These are phyloP conservation scores for Cryptosporidium parvum DNA, from an alignment of 169 alveolate genomes.

Conservation along the genomic window DNA sequence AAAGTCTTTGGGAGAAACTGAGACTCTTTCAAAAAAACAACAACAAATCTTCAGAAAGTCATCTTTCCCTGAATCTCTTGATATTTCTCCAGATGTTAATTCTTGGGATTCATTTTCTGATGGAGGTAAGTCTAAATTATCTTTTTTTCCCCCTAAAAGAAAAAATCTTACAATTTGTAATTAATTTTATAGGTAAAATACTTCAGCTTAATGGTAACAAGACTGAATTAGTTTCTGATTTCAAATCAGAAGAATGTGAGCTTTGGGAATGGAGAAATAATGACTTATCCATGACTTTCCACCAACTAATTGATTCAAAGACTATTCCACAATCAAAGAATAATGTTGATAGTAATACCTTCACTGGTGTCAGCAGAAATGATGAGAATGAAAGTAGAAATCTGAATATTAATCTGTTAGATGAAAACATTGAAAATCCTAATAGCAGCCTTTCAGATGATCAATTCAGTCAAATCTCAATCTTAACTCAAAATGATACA, in stretches of 20 bases:
- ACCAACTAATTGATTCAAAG: slow-evolving; percentile 54
- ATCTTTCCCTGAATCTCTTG: slow-evolving; percentile 9
- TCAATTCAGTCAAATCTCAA: neutral
- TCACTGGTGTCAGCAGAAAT: slow-evolving; percentile 1
- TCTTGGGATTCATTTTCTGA: slow-evolving; percentile 40
- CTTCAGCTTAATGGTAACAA: slow-evolving; percentile 12
- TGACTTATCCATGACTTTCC: slow-evolving; percentile 55
- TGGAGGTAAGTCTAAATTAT: slow-evolving; percentile 34
- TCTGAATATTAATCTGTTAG: neutral
- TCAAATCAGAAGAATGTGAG: slow-evolving; percentile 53
- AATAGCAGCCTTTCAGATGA: neutral
- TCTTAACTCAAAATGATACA: neutral
- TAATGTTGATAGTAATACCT: neutral
- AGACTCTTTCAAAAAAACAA: slow-evolving; percentile 1
- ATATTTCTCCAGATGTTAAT: slow-evolving; percentile 1
- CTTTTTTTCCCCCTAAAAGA: neutral
- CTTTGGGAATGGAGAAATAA: slow-evolving; percentile 73
- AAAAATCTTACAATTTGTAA: neutral
- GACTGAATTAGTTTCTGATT: slow-evolving; percentile 45
- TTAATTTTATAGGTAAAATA: slow-evolving; percentile 25
- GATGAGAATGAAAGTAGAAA: slow-evolving; percentile 8
- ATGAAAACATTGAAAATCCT: neutral
- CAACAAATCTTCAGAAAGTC: slow-evolving; percentile 25
- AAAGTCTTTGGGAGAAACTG: neutral
- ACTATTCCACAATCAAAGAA: slow-evolving; percentile 40